These are phyloP conservation scores for Globomyces pollinis-pini DNA, from an alignment of 192 early-diverging fungal genomes.

Conservation along the genomic window DNA sequence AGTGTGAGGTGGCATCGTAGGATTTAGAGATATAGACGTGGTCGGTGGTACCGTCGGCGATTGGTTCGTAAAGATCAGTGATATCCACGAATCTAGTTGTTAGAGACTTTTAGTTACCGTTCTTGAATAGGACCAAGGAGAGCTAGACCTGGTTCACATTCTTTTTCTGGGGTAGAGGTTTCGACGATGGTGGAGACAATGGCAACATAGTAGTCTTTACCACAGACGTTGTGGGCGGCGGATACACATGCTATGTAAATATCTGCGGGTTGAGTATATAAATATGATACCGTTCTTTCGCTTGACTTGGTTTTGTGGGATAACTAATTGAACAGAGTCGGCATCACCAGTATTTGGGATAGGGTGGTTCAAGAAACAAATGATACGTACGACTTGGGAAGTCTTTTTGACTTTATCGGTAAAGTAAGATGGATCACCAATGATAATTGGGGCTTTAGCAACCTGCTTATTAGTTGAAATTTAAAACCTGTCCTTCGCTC, in stretches of 20 bases:
- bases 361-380: conserved; percentile 87
- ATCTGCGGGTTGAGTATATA: conserved; percentile 55
- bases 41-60: conserved; percentile 72
- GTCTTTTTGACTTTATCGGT: conserved; percentile 67
- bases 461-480: conserved; percentile 21
- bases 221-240: conserved; percentile 83
- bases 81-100: conserved; percentile 64
- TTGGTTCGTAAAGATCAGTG: conserved; percentile 79
- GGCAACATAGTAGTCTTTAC: conserved; percentile 81
- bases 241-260: conserved; percentile 94
- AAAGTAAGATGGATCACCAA: conserved; percentile 96
- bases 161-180: conserved; percentile 81
- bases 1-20: conserved; percentile 98
- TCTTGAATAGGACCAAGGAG: conserved; percentile 86
- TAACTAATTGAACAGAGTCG: conserved; percentile 91
- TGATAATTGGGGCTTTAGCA: conserved; percentile 78
- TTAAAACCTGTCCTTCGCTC: conserved; percentile 74
- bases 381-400: conserved; percentile 87
- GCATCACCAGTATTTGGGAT: conserved; percentile 80
- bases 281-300: conserved; percentile 64
- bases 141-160: conserved; percentile 79
- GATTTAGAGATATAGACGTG: conserved; percentile 87
- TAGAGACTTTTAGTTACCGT: conserved; percentile 62
- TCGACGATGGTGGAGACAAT: conserved; percentile 97
- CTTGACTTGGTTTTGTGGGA: conserved; percentile 95